These are phyloP conservation scores for Puccinia polysora DNA, from an alignment of 1,284 basidiomycete species.

Conservation along the genomic window DNA sequence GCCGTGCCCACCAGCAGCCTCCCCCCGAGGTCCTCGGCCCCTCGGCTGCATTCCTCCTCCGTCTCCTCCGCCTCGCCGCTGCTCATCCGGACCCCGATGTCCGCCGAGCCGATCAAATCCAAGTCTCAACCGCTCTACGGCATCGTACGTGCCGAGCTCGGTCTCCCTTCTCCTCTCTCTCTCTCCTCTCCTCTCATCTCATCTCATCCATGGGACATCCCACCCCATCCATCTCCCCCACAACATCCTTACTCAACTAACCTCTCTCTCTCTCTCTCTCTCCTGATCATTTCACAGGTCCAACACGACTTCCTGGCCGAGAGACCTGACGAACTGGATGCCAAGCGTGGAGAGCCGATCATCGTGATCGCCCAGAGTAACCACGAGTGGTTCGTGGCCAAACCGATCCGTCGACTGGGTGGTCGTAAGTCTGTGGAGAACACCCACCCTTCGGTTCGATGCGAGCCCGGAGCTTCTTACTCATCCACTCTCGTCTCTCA, in stretches of 20 bases:
- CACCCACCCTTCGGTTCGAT: too few species aligned
- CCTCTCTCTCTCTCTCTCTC: background rate
- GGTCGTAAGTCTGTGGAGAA: slow-evolving; percentile 62
- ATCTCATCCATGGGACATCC: background rate
- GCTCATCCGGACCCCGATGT: background rate
- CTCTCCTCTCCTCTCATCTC: background rate
- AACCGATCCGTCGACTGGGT: slow-evolving; percentile 88
- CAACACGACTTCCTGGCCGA: slow-evolving; percentile 93
- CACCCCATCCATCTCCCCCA: background rate
- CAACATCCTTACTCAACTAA: background rate
- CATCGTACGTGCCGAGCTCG: too few species aligned
- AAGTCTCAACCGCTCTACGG: slow-evolving; percentile 39
- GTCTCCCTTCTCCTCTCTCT: too few species aligned
- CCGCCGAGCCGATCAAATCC: background rate
- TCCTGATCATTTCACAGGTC: too few species aligned
- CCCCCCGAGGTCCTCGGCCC: slow-evolving; percentile 7
- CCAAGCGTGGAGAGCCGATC: slow-evolving; percentile 86
- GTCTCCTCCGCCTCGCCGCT: background rate
- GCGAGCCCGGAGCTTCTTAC: background rate
- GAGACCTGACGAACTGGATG: slow-evolving; percentile 90
- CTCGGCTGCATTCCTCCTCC: slow-evolving; percentile 10
- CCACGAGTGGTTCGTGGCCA: slow-evolving; percentile 63
- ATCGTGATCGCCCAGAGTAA: slow-evolving; percentile 76
- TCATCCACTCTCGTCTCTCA: background rate
- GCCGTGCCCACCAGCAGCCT: too few species aligned